phyloP scores from a whole-genome alignment of 805 yeast genomes.

The Candida ascalaphidarum region DNA sequence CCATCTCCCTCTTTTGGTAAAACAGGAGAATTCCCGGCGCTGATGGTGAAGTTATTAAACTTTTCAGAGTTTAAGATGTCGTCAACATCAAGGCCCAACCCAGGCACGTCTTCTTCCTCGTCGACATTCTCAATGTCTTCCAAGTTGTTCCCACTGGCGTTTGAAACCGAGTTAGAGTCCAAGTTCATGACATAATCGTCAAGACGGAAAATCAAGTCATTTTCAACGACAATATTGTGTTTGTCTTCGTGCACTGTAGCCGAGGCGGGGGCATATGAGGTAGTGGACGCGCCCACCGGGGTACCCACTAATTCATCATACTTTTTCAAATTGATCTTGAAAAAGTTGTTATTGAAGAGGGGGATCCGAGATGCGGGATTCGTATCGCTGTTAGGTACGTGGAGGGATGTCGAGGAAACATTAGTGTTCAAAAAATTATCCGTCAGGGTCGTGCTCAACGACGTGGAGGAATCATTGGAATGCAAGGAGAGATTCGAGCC shows the following conservation, averaged over 20 bases:
- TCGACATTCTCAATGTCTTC: constrained; percentile 21
- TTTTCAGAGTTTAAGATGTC: constrained; percentile 32
- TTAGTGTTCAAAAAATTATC: background rate
- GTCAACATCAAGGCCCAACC: constrained; percentile 36
- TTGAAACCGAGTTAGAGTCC: constrained; percentile 11
- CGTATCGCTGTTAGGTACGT: too few species aligned
- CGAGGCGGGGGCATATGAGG: background rate
- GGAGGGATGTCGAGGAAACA: background rate
- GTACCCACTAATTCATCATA: constrained; percentile 21
- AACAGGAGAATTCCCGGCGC: constrained; percentile 8
- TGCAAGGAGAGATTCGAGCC: constrained; percentile 15
- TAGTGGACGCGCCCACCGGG: background rate
- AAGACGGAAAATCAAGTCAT: constrained; percentile 23
- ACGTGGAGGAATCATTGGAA: constrained; percentile 14
- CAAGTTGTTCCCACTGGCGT: constrained; percentile 7
- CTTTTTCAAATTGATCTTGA: constrained; percentile 22
- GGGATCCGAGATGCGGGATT: constrained; percentile 20
- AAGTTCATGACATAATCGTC: constrained; percentile 26
- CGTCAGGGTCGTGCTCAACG: constrained; percentile 3
- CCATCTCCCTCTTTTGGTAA: too few species aligned
- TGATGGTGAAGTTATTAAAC: constrained; percentile 18
- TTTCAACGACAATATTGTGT: constrained; percentile 19
- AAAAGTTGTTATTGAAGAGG: constrained; percentile 24
- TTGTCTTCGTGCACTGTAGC: constrained; percentile 6
- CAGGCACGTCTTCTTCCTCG: constrained; percentile 28